These are phyloP conservation scores for Microbotryum intermedium DNA, from an alignment of 1,284 basidiomycete genomes.

Conservation along the genomic window DNA sequence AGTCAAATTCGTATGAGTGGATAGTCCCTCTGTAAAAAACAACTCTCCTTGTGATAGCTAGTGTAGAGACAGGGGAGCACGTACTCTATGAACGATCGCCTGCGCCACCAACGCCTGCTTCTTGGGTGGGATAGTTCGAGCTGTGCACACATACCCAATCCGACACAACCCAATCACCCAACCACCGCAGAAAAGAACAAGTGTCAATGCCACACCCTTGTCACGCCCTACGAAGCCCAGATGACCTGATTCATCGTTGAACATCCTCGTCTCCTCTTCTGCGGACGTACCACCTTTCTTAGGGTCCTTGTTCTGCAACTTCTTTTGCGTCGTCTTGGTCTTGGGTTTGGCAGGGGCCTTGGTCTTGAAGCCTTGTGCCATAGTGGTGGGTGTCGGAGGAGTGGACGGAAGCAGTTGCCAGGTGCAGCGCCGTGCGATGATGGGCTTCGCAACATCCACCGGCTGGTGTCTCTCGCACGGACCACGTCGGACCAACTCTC, in stretches of 20 bases:
- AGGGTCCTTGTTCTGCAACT: slow-evolving; percentile 14
- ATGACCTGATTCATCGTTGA: background rate
- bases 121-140: slow-evolving; percentile 20
- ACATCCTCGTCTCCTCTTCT: no score
- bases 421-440: no score
- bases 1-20: no score
- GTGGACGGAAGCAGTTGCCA: no score
- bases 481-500: background rate
- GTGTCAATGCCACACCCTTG: no score
- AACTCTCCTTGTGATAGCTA: no score
- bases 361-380: slow-evolving; percentile 21
- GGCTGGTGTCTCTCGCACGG: no score
- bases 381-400: background rate
- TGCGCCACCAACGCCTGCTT: slow-evolving; percentile 8
- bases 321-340: slow-evolving; percentile 15
- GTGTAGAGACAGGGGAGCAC: background rate
- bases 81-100: background rate
- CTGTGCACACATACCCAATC: background rate
- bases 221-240: background rate
- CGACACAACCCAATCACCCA: background rate
- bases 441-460: background rate
- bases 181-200: no score
- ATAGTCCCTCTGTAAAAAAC: no score
- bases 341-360: slow-evolving; percentile 17
- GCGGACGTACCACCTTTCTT: slow-evolving; percentile 19